Conservation (phyloP, 139 green algal genomes). For the Chlorella sp. region DNA sequence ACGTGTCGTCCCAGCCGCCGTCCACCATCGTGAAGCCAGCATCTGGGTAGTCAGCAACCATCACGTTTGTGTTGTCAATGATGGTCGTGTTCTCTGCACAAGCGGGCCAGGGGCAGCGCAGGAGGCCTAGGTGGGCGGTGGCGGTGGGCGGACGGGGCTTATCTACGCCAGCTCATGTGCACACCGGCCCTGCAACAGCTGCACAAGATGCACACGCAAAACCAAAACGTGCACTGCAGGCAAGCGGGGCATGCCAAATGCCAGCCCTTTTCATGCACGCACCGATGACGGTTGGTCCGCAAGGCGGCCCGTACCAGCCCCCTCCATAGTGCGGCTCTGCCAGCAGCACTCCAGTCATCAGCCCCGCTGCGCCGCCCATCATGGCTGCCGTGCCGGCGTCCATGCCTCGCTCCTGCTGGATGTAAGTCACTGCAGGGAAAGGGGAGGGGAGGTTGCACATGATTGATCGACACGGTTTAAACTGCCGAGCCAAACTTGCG, state of each 20-base stretch:
- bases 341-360: constrained; percentile 1
- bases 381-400: not conserved
- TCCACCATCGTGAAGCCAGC: not conserved
- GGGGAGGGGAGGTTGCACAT: no score
- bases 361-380: not conserved
- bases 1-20: not conserved
- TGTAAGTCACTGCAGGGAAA: not conserved
- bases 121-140: no score
- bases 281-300: not conserved
- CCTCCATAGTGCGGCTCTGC: not conserved
- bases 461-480: no score
- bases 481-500: no score
- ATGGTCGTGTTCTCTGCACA: not conserved
- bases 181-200: not conserved
- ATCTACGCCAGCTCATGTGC: constrained; percentile 35
- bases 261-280: no score
- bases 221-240: not conserved
- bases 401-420: not conserved
- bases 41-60: not conserved
- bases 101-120: no score
- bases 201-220: not conserved
- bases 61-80: not conserved
- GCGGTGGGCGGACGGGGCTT: not conserved
- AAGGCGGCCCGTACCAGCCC: not conserved
- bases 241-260: not conserved